Evolutionary conservation across 805 yeast species (phyloP).

Genomic region (Scheffersomyces spartinae): DNA sequence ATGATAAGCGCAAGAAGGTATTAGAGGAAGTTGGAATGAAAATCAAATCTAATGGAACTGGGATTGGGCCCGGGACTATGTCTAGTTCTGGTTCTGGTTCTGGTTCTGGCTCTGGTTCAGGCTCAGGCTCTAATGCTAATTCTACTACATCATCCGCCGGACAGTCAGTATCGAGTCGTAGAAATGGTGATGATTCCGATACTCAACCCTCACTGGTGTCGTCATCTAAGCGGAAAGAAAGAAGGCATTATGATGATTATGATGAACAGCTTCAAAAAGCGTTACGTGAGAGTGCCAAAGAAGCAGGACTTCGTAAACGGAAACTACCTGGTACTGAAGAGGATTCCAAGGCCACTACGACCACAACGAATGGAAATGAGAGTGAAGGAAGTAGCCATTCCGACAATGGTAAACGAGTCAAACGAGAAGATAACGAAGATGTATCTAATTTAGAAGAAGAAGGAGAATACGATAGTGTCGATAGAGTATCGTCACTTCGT

Average conservation of each 20-base stretch:
- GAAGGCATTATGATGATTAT: conserved; percentile 23
- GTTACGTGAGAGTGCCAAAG: conserved; percentile 45
- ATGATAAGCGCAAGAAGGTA: conserved; percentile 28
- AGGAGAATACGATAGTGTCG: conserved; percentile 2
- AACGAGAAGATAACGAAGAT: conserved; percentile 3
- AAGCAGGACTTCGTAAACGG: conserved; percentile 18
- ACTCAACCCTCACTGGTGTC: too few species aligned
- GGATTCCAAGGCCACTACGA: conserved; percentile 9
- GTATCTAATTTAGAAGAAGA: conserved; percentile 9
- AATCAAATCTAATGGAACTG: too few species aligned
- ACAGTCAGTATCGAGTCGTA: too few species aligned
- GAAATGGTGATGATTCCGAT: too few species aligned
- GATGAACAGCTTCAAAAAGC: conserved; percentile 37
- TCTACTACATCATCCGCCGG: too few species aligned
- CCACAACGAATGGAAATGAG: conserved; percentile 11
- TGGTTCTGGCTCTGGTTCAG: too few species aligned
- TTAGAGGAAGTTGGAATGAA: conserved; percentile 10
- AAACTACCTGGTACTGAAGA: conserved; percentile 1
- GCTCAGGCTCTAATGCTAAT: too few species aligned
- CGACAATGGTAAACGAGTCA: conserved; percentile 2
- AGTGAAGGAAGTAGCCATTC: conserved; percentile 3
- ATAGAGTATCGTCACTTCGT: conserved; percentile 2
- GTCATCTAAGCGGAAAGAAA: conserved; percentile 19
- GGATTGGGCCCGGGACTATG: too few species aligned
- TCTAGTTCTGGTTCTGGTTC: too few species aligned